These are phyloP conservation scores for Clavaria fumosa DNA, from an alignment of 768 basidiomycete genomes.

Conservation along the genomic window DNA sequence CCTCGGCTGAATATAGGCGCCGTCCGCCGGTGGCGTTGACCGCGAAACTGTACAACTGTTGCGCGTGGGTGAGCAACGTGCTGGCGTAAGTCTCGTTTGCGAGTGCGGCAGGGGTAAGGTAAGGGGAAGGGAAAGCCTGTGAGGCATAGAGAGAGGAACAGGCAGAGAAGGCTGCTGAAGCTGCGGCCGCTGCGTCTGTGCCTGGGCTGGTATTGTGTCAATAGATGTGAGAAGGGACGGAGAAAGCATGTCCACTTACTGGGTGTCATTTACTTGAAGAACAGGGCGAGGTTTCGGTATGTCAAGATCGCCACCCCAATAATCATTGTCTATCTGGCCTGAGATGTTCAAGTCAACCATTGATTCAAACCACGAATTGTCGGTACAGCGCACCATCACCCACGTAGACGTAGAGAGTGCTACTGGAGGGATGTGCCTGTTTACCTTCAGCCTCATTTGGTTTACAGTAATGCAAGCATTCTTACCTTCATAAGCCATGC, in stretches of 20 bases:
- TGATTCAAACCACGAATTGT: constrained; percentile 4
- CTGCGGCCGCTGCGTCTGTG: constrained; percentile 76
- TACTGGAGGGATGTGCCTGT: constrained; percentile 65
- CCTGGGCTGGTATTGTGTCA: constrained; percentile 34
- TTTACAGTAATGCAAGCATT: constrained; percentile 1
- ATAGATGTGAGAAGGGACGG: background rate
- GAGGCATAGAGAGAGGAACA: constrained; percentile 71
- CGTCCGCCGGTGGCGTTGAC: constrained; percentile 46
- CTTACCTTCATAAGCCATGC: constrained; percentile 83
- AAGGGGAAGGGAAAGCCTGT: constrained; percentile 33
- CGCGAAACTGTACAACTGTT: constrained; percentile 62
- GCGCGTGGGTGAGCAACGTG: constrained; percentile 57
- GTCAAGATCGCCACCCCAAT: constrained; percentile 78
- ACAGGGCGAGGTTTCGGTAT: constrained; percentile 65
- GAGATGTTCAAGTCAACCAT: constrained; percentile 1
- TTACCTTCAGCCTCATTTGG: constrained; percentile 3
- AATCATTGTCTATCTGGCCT: constrained; percentile 55
- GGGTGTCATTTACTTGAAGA: constrained; percentile 62
- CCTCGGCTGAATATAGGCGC: constrained; percentile 51
- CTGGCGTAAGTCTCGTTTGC: constrained; percentile 58
- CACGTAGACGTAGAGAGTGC: constrained; percentile 65
- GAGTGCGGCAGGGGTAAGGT: constrained; percentile 48
- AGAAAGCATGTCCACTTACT: constrained; percentile 11
- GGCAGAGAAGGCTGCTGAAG: constrained; percentile 77
- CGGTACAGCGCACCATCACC: constrained; percentile 35